These are phyloP conservation scores for Aspergillus affinis DNA, from an alignment of 495 filamentous ascomycete species.

Conservation along the genomic window DNA sequence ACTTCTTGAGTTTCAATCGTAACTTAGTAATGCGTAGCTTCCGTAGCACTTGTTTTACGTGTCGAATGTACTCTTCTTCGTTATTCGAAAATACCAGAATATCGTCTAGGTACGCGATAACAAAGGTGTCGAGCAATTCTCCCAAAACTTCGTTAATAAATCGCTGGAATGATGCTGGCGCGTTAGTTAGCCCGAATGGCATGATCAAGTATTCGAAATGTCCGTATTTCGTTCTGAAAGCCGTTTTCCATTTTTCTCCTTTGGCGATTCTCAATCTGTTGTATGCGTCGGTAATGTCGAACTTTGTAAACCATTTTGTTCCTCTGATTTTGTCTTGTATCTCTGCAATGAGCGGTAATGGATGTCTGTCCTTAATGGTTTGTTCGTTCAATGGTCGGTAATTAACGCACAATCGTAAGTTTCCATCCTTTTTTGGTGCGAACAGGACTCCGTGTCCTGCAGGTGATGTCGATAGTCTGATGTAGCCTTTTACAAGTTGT, in stretches of 20 bases:
- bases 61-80: too few relatives aligned
- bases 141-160: too few relatives aligned
- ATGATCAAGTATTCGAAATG: constrained; percentile 21
- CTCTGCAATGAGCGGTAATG: constrained; percentile 21
- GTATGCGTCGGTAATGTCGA: constrained; percentile 23
- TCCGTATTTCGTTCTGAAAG: constrained; percentile 19
- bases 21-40: too few relatives aligned
- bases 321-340: constrained; percentile 19
- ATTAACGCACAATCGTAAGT: constrained; percentile 23
- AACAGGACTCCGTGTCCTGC: too few relatives aligned
- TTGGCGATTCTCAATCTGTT: constrained; percentile 17
- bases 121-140: too few relatives aligned
- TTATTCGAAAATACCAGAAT: too few relatives aligned
- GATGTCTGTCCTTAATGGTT: constrained; percentile 28
- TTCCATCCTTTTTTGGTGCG: constrained; percentile 28
- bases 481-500: too few relatives aligned
- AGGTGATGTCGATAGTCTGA: too few relatives aligned
- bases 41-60: too few relatives aligned
- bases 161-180: constrained; percentile 15
- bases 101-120: too few relatives aligned
- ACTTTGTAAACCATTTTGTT: constrained; percentile 27
- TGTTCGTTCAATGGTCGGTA: constrained; percentile 27
- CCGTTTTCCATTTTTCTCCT: constrained; percentile 20
- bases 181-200: constrained; percentile 19
- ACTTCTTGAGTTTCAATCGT: too few relatives aligned